Base-by-base conservation (phyloP, 2,329 filamentous ascomycete species). In the Passalora sequoiae region DNA sequence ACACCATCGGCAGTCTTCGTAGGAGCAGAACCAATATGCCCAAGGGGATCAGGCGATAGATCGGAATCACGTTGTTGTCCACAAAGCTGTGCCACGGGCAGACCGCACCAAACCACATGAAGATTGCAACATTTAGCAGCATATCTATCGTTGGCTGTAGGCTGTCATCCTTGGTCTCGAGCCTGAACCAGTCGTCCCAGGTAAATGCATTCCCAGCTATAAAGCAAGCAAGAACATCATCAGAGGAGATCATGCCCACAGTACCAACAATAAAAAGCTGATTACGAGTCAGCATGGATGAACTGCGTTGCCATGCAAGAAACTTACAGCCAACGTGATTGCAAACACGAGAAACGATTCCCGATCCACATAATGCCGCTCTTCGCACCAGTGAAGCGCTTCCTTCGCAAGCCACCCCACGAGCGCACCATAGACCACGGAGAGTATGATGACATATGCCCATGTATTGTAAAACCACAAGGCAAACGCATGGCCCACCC, bases 71-170 rank as follows among this genome's bases (percentile, higher is more conserved):
- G 6, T 69, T 61, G 61, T 86, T 91, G 54, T 73, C 54, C 1
- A 74, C 65, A 53, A 96, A 94, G 19, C 69, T 70, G 4, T 70
- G 63, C 89, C 89, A 96, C 0, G 89, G 89, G 46, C 84, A 86
- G 8, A 89, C 78, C 0, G 87, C 86, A 3, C 89, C 89, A 56
- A 46, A 28, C 89, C 88, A 96, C 66, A 94, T 79, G 63, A 96
- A 96, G 28, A 96, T 77, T 13, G 82, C 74, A 3, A 94, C 79
- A 60, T 96, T 96, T 44, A 96, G 81, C 2, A 96, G 74, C 88
- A 95, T 94, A 63, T 96, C 89, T 33, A 96, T 85, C 0, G 89
- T 95, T 0, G 89, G 89, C 61, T 96, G 89, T n/a, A 96, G 75
- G 2, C 86, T 89, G 63, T 96, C 91, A 55, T 95, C 89, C 56